These are phyloP conservation scores for Lipomyces orientalis DNA, from an alignment of 805 yeast species.

Conservation along the genomic window DNA sequence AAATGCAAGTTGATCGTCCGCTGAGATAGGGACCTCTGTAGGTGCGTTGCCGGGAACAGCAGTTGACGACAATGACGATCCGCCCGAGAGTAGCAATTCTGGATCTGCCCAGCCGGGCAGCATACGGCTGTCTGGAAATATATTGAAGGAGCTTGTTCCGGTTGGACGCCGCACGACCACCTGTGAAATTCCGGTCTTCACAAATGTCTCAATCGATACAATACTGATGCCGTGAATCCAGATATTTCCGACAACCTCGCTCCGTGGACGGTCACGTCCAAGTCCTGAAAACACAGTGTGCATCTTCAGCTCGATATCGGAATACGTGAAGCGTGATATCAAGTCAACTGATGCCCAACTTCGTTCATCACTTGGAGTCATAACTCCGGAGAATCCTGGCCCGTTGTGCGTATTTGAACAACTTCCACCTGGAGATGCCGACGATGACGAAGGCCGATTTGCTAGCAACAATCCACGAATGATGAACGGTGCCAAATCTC, in stretches of 20 bases:
- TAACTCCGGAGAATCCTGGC: conserved; percentile 8
- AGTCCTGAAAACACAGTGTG: conserved; percentile 40
- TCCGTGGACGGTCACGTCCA: conserved; percentile 31
- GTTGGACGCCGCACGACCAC: conserved; percentile 69
- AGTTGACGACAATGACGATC: not conserved
- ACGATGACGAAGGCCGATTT: conserved; percentile 39
- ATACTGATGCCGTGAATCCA: conserved; percentile 71
- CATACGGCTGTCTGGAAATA: conserved; percentile 52
- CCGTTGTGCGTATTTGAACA: not conserved
- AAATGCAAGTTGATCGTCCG: conserved; percentile 40
- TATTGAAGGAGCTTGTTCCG: conserved; percentile 58
- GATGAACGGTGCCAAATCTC: conserved; percentile 65
- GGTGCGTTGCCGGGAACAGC: not conserved
- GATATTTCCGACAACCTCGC: conserved; percentile 45
- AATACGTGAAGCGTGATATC: conserved; percentile 66
- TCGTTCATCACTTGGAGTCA: conserved; percentile 52
- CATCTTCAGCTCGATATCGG: conserved; percentile 63
- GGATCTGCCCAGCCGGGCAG: conserved; percentile 41
- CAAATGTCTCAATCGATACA: conserved; percentile 60
- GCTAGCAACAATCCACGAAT: conserved; percentile 60
- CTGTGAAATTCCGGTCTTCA: conserved; percentile 32
- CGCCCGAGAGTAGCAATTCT: not conserved
- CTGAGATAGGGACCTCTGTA: conserved; percentile 6
- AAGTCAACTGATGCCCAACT: conserved; percentile 71
- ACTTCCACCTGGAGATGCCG: conserved; percentile 31